Base-by-base conservation (phyloP, 139 green algal genomes). In the Haematococcus lacustris region DNA sequence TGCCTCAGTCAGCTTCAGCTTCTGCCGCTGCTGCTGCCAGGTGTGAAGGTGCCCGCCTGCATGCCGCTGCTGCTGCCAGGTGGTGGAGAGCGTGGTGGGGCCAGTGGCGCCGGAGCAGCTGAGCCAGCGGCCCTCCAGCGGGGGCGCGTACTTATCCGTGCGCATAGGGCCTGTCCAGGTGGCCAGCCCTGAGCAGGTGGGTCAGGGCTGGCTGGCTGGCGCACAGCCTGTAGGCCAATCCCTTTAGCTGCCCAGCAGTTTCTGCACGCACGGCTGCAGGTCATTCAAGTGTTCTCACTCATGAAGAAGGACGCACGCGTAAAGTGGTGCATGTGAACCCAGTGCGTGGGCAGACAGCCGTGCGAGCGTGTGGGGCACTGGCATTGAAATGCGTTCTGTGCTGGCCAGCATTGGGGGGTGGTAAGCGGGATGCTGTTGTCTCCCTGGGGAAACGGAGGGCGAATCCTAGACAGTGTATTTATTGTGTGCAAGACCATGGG, bases 311-410 rank as follows among this genome's bases (percentile, higher is more conserved):
- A 80, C 30, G 32, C n/a, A 5, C 53, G 70, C 43, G 39, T 76
- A 25, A 80, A 80, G 40, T 80, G 70, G 70, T 76, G 60, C 40
- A 76, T 80, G 75, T 80, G 50, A 77, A n/a, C n/a, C n/a, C n/a
- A 28, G 51, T n/a, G 47, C 47, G 47, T 57, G 47, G 47, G 13
- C 47, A 57, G 47, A n/a, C n/a, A n/a, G n/a, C n/a, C n/a, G n/a
- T n/a, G n/a, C n/a, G n/a, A n/a, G n/a, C n/a, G n/a, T n/a, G n/a
- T n/a, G n/a, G n/a, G n/a, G n/a, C n/a, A n/a, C n/a, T n/a, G n/a
- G n/a, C n/a, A n/a, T n/a, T n/a, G n/a, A n/a, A n/a, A n/a, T n/a
- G n/a, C n/a, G n/a, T n/a, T n/a, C n/a, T n/a, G n/a, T n/a, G n/a
- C n/a, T n/a, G n/a, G n/a, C n/a, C n/a, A n/a, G n/a, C n/a, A n/a